Percentiles rank a stretch among this genome's conserved stretches.
Conservation (phyloP, 2,329 filamentous ascomycete species). For the Cladophialophora bantiana region DNA sequence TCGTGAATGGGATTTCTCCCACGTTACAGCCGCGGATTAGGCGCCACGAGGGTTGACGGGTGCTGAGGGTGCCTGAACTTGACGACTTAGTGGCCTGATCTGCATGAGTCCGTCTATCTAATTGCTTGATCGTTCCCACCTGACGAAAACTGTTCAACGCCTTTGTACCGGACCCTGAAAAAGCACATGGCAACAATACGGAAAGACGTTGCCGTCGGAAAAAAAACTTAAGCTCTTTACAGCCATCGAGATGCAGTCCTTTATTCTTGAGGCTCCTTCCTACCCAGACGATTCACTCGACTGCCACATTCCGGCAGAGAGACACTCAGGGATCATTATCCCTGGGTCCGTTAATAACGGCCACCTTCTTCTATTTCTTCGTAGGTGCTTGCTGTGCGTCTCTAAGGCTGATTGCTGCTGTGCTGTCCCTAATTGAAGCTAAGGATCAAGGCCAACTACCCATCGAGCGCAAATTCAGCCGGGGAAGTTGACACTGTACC, state of each 20-base stretch:
- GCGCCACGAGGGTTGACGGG: background rate
- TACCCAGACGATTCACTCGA: background rate
- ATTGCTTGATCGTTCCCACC: slow-evolving; percentile 1
- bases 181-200: background rate
- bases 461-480: background rate
- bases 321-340: background rate
- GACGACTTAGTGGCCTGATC: slow-evolving; percentile 16
- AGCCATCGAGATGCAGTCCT: background rate
- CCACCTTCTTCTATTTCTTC: background rate
- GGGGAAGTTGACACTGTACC: background rate
- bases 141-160: background rate
- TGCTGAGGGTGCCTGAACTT: slow-evolving; percentile 2
- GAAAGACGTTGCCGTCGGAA: background rate
- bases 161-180: background rate
- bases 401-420: background rate
- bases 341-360: background rate
- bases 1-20: slow-evolving; percentile 5
- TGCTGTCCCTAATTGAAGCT: background rate
- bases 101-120: slow-evolving; percentile 5
- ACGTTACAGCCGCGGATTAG: slow-evolving; percentile 1
- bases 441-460: background rate
- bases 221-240: background rate
- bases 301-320: background rate
- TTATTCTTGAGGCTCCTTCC: slow-evolving; percentile 4
- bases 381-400: background rate